Evolutionary conservation across 331 rosid species (phyloP).

Genomic region (Pyracantha coccinea): DNA sequence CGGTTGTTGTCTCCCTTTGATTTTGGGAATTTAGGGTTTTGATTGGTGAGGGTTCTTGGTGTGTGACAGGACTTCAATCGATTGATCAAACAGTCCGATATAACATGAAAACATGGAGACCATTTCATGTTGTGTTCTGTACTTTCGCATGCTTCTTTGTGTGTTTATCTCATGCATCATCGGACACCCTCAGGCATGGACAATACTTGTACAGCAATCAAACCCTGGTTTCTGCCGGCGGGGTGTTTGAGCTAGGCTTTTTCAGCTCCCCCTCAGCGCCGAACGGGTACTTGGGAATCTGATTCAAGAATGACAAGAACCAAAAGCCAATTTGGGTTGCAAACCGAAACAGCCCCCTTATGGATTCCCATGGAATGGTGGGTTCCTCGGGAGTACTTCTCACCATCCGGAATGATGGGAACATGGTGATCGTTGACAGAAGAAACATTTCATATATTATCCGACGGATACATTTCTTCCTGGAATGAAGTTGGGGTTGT

Average conservation of each 20-base stretch:
- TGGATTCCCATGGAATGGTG: neutral
- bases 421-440: conserved; percentile 6
- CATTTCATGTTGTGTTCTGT: neutral
- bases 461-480: conserved; percentile 16
- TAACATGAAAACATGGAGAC: neutral
- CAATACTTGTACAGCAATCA: neutral
- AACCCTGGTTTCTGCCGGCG: conserved; percentile 12
- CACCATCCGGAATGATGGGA: conserved; percentile 4
- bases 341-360: conserved; percentile 2
- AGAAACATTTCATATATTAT: neutral
- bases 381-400: neutral
- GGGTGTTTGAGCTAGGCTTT: conserved; percentile 19
- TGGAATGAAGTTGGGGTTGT: conserved; percentile 15
- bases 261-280: neutral
- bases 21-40: neutral
- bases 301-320: conserved; percentile 17
- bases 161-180: conserved; percentile 6
- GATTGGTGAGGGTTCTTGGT: neutral
- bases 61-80: conserved; percentile 42
- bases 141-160: neutral
- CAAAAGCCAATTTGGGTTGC: conserved; percentile 25
- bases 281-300: conserved; percentile 17
- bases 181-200: conserved; percentile 6
- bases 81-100: conserved; percentile 66
- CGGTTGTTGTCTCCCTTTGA: too few species aligned